Evolutionary conservation across 148 eudicot species (phyloP), one percentile per base, ranked within the genome.

Genomic region (Chenopodium berlandieri): DNA sequence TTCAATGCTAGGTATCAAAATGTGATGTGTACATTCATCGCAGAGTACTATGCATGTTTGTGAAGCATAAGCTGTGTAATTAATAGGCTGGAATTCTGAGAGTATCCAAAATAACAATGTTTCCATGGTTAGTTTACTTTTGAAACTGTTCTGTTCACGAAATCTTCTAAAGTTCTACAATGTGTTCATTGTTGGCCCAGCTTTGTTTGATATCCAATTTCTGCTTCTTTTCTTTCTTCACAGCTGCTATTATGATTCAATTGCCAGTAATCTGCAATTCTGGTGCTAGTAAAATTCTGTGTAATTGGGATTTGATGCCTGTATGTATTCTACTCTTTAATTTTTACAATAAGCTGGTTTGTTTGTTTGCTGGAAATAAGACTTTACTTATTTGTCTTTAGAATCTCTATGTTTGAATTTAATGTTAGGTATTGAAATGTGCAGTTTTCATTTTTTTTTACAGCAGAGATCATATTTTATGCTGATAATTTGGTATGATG

Each of bases 401-500:
- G 17, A 54, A 23, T 60, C 34, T 2, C 56, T 37, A 8, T 76
- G 67, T 10, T 12, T 17, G 14, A 6, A 31, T 11, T 54, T 8
- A 54, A 30, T 75, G 50, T 20, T 11, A 32, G 50, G 52, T 22
- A 34, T 62, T 25, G 7, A 22, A 25, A 62, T 56, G 47, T 30
- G 46, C 25, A 31, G 62, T 65, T 20, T 30, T 22, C 66, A 27
- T 19, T 46, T 19, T 75, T 48, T 19, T 48, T 19, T 40, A 27
- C 13, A 1, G 37, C 37, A 56, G 62, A 56, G 17, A 56, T 75
- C 8, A 12, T 27, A 31, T 27, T 6, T 23, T 31, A 34, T 19
- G 76, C 25, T 71, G 77, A 71, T 48, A 70, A 60, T 25, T 58
- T 25, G 67, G 1, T 60, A 25, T 37, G 60, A 20, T 79, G 66